A percentile compares a stretch with the other conserved stretches of the same genome.
phyloP scores from a whole-genome alignment of 495 filamentous ascomycete genomes.

The Staphylotrichum tortipilum region DNA sequence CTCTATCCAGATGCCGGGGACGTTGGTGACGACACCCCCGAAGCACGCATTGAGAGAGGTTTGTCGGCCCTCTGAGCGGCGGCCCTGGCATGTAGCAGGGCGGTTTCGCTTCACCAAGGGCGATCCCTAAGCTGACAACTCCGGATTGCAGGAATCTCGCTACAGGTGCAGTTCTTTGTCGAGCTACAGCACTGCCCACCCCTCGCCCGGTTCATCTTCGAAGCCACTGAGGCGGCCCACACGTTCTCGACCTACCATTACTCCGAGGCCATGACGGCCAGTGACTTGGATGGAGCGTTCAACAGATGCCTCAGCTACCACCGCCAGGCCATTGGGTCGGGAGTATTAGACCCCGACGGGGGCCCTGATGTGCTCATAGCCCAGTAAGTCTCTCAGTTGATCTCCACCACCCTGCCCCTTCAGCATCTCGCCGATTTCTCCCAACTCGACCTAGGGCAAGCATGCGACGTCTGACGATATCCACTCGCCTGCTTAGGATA shows the following conservation, averaged over 20 bases:
- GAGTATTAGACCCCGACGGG: neutral
- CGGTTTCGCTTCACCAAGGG: too few species aligned
- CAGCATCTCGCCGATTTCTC: neutral
- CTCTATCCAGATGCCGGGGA: constrained; percentile 10
- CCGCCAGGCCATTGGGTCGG: constrained; percentile 1
- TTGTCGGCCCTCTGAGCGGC: neutral
- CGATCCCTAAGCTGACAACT: neutral
- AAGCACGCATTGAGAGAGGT: constrained; percentile 22
- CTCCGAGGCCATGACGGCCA: constrained; percentile 19
- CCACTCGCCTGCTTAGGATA: constrained; percentile 3
- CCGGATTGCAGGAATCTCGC: constrained; percentile 13
- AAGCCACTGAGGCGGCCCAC: constrained; percentile 20
- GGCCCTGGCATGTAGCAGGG: too few species aligned
- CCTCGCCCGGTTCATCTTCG: constrained; percentile 17
- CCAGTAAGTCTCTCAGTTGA: constrained; percentile 11
- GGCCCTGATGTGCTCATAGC: constrained; percentile 19
- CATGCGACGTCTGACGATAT: neutral
- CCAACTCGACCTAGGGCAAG: neutral
- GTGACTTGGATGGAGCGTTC: constrained; percentile 21
- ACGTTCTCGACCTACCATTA: constrained; percentile 22
- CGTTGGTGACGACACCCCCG: constrained; percentile 16
- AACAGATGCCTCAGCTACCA: constrained; percentile 15
- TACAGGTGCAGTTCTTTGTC: constrained; percentile 20
- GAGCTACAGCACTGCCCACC: constrained; percentile 18
- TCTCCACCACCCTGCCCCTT: neutral